Conservation (phyloP, 2,329 filamentous ascomycete genomes). For the Hawksworthiomyces lignivorus region DNA sequence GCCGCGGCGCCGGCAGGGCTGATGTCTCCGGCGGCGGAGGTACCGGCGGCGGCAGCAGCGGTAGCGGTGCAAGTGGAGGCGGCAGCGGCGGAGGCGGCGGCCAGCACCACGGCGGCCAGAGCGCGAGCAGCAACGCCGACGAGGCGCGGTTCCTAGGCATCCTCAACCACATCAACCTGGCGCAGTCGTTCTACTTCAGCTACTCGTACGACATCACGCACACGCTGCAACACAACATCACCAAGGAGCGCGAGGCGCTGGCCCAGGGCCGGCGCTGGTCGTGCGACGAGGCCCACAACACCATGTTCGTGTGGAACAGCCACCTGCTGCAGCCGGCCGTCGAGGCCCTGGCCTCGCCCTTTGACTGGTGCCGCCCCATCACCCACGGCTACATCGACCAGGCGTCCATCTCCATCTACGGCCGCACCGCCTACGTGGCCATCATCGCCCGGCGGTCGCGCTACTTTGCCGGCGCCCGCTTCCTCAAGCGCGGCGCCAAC, state of each 20-base stretch:
- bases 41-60: neutral
- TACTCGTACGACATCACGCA: slow-evolving; percentile 95
- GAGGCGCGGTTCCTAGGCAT: slow-evolving; percentile 85
- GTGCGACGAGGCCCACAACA: slow-evolving; percentile 63
- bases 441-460: slow-evolving; percentile 88
- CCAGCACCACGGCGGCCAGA: neutral
- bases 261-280: slow-evolving; percentile 54
- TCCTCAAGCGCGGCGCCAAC: slow-evolving; percentile 89
- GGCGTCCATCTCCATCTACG: slow-evolving; percentile 76
- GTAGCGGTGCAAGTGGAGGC: neutral
- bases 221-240: slow-evolving; percentile 87
- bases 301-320: slow-evolving; percentile 98
- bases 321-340: slow-evolving; percentile 74
- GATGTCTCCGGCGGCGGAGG: neutral
- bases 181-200: slow-evolving; percentile 93
- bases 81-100: neutral
- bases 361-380: slow-evolving; percentile 92
- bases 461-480: slow-evolving; percentile 88
- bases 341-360: slow-evolving; percentile 65
- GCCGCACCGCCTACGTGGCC: slow-evolving; percentile 81
- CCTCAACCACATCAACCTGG: slow-evolving; percentile 83
- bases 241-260: slow-evolving; percentile 65
- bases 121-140: slow-evolving; percentile 56
- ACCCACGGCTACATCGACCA: slow-evolving; percentile 97
- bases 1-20: slow-evolving; percentile 31